Percentiles rank a stretch among this genome's conserved stretches.
These are phyloP conservation scores for Cutaneotrichosporon sp. DNA, from an alignment of 1,284 basidiomycete genomes.

Conservation along the genomic window DNA sequence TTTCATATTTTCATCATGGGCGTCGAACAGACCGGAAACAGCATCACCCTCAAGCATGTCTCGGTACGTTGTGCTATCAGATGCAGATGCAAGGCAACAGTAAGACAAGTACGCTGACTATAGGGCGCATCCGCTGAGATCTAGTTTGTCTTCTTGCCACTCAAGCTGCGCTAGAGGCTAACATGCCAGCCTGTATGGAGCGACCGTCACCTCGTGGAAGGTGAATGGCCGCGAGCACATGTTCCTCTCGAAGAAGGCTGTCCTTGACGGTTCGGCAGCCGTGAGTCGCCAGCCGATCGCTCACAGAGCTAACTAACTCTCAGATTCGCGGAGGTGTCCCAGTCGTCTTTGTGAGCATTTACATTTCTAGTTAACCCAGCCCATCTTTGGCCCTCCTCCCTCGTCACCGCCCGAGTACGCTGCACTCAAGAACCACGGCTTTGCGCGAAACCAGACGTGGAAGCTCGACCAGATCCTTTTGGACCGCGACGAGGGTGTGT, in stretches of 20 bases:
- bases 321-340: constrained; percentile 77
- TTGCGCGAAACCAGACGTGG: constrained; percentile 74
- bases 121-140: constrained; percentile 72
- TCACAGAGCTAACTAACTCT: background rate
- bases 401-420: constrained; percentile 57
- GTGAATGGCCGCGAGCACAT: constrained; percentile 62
- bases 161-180: background rate
- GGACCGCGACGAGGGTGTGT: constrained; percentile 70
- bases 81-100: background rate
- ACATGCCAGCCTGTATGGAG: constrained; percentile 63
- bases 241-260: constrained; percentile 77
- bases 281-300: constrained; percentile 31
- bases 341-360: constrained; percentile 60
- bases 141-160: constrained; percentile 38
- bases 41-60: constrained; percentile 41
- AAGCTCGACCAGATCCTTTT: constrained; percentile 63
- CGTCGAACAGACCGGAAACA: constrained; percentile 46
- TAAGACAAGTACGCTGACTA: background rate
- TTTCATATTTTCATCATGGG: constrained; percentile 35
- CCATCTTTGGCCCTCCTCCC: constrained; percentile 75
- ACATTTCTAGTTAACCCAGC: constrained; percentile 44
- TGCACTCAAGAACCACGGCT: constrained; percentile 78
- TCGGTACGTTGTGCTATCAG: constrained; percentile 35
- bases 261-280: constrained; percentile 68
- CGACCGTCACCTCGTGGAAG: constrained; percentile 61